A percentile compares a stretch with the other conserved stretches of the same genome.
Conservation (phyloP, 768 basidiomycete species). For the Termitomyces sp. region DNA sequence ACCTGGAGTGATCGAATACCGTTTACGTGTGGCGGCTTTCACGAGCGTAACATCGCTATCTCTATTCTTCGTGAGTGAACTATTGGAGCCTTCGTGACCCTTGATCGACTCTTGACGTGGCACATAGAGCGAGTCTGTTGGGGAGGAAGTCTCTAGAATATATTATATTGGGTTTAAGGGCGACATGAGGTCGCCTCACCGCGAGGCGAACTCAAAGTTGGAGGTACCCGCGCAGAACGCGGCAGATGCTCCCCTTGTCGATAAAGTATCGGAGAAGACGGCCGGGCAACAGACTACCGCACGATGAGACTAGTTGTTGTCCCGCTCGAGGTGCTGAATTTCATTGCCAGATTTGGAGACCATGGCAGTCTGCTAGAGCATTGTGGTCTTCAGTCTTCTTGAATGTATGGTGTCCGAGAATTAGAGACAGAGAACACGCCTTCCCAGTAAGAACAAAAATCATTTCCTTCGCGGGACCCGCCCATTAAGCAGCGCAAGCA, state of each 20-base stretch:
- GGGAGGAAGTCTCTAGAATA: conserved; percentile 60
- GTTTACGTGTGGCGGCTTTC: conserved; percentile 72
- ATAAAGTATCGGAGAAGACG: conserved; percentile 53
- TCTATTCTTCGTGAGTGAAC: conserved; percentile 69
- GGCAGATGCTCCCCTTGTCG: conserved; percentile 65
- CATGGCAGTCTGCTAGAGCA: too few relatives aligned
- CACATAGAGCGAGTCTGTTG: conserved; percentile 59
- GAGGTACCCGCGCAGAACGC: conserved; percentile 81
- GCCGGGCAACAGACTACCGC: conserved; percentile 66
- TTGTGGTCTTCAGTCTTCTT: not conserved
- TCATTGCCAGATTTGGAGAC: too few relatives aligned
- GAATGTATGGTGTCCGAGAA: not conserved
- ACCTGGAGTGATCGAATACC: conserved; percentile 68
- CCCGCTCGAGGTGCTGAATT: too few relatives aligned
- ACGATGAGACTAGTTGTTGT: conserved; percentile 23
- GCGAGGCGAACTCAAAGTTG: conserved; percentile 58
- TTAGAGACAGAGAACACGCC: conserved; percentile 27
- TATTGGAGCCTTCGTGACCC: not conserved
- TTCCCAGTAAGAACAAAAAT: conserved; percentile 56
- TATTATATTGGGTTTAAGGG: conserved; percentile 87
- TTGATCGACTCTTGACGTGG: not conserved
- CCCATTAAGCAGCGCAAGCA: conserved; percentile 40
- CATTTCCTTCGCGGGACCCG: conserved; percentile 36
- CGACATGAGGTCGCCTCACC: conserved; percentile 49
- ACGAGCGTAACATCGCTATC: conserved; percentile 70